Percentiles rank a stretch among this genome's conserved stretches.
Evolutionary conservation across 2,329 filamentous ascomycete species (phyloP).

Genomic region (Trichoderma citrinoviride): DNA sequence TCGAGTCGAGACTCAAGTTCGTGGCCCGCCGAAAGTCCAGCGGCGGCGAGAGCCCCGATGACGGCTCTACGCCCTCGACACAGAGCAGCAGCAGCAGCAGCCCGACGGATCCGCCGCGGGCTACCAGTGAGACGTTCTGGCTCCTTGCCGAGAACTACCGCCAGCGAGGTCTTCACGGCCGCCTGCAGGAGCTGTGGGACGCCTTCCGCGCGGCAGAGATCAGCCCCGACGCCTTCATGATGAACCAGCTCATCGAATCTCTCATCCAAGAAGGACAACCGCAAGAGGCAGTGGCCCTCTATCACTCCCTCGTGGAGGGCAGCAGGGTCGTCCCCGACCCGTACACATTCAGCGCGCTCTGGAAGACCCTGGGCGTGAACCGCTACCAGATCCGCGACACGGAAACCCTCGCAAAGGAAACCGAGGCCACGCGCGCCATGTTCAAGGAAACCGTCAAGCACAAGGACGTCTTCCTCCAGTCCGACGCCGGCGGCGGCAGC

Average conservation of each 20-base stretch:
- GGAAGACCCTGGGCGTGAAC: constrained; percentile 57
- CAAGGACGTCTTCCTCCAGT: constrained; percentile 44
- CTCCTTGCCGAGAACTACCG: constrained; percentile 72
- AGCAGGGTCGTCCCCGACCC: constrained; percentile 58
- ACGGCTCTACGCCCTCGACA: background rate
- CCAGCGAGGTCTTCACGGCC: constrained; percentile 55
- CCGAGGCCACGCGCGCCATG: constrained; percentile 44
- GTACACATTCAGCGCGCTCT: constrained; percentile 67
- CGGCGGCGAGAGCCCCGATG: background rate
- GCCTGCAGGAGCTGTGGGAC: constrained; percentile 59
- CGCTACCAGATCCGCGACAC: constrained; percentile 40
- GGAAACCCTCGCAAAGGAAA: constrained; percentile 33
- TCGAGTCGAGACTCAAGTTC: constrained; percentile 63
- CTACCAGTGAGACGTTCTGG: constrained; percentile 75
- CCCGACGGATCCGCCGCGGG: constrained; percentile 47
- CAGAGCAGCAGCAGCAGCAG: background rate
- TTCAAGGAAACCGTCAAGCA: constrained; percentile 34
- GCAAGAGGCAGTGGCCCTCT: constrained; percentile 54
- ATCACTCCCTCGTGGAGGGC: constrained; percentile 50
- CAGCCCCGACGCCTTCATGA: constrained; percentile 67
- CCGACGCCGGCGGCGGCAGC: too few species aligned
- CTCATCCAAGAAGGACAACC: constrained; percentile 59
- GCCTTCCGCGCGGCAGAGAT: constrained; percentile 64
- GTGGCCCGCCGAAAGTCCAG: constrained; percentile 47
- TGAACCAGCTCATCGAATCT: constrained; percentile 73